Base-by-base conservation (phyloP, 768 basidiomycete species). In the Wakefieldia striispora region DNA sequence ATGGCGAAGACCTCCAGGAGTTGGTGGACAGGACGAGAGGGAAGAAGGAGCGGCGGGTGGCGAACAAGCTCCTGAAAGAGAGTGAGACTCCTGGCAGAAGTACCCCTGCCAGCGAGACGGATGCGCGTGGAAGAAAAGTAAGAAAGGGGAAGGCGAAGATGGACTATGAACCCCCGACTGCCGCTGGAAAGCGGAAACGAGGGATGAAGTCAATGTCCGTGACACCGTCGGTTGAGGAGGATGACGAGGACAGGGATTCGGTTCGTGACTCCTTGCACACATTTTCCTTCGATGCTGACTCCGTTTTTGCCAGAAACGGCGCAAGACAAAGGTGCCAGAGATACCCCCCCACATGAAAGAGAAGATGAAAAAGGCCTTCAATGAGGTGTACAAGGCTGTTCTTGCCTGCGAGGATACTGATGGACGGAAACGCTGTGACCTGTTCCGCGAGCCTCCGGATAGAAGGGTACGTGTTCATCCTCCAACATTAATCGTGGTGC, bases 371-470 rank as follows among this genome's bases (percentile, higher is more conserved):
- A 88, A 88, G 63, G 82, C 81, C 4, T 91, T 91, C 65, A 77
- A 77, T 43, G 88, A 88, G 57, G 85, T 84, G 59, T 77, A 84
- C 67, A 81, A 81, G 55, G 85, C 89, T 23, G 87, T 93, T 24
- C 68, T 83, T 38, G 79, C 75, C 53, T 84, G 85, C 55, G 82
- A 86, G 64, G 86, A 89, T 55, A 75, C 80, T 8, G 80, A 77
- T 38, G 87, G 88, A 40, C 82, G 91, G 45, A 85, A 83, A 67
- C 85, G 90, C 16, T 90, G 88, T 59, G 89, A 91, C 51, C 78
- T 95, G 37, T 95, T 95, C 80, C 80, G 82, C 49, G 90, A 91
- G 53, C 76, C 89, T n/a, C 92, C 92, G 5, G 84, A 88, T 62
- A 84, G 75, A 68, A 78, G 83, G 66, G 88, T 86, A 60, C 54